Conservation (phyloP, 192 early-diverging fungal genomes). For the Podila epicladia region DNA sequence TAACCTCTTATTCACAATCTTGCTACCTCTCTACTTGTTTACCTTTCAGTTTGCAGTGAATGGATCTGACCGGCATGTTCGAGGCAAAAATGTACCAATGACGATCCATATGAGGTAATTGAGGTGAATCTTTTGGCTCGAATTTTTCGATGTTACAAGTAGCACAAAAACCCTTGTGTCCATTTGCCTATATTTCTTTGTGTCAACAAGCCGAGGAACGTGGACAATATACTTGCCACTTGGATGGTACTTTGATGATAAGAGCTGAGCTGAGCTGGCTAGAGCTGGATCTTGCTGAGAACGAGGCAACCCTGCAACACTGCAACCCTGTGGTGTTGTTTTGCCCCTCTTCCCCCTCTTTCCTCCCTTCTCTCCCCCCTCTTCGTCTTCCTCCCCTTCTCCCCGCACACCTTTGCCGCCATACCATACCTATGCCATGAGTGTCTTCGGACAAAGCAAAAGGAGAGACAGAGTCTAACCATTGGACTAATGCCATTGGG, state of each 20-base stretch:
- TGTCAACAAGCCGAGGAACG: background rate
- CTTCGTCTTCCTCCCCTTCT: background rate
- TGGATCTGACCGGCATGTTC: background rate
- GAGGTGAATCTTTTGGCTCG: background rate
- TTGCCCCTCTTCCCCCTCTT: background rate
- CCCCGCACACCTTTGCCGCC: background rate
- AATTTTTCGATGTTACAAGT: background rate
- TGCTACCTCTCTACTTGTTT: background rate
- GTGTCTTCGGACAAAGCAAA: background rate
- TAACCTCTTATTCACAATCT: background rate
- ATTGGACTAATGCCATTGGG: background rate
- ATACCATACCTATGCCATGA: too few species aligned
- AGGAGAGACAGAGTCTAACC: too few species aligned
- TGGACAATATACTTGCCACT: background rate
- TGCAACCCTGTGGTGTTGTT: background rate
- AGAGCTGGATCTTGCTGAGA: too few species aligned
- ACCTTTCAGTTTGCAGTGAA: background rate
- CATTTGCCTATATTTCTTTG: background rate
- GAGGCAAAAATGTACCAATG: background rate
- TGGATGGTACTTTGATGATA: background rate
- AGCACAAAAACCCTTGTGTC: background rate
- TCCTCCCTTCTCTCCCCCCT: background rate
- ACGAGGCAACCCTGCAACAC: background rate
- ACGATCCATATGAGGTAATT: background rate
- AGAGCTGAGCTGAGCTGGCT: too few species aligned